Percentiles rank a stretch among this genome's conserved stretches.
phyloP scores from a whole-genome alignment of 768 basidiomycete species.

The Cystobasidiopsis lactophilus region DNA sequence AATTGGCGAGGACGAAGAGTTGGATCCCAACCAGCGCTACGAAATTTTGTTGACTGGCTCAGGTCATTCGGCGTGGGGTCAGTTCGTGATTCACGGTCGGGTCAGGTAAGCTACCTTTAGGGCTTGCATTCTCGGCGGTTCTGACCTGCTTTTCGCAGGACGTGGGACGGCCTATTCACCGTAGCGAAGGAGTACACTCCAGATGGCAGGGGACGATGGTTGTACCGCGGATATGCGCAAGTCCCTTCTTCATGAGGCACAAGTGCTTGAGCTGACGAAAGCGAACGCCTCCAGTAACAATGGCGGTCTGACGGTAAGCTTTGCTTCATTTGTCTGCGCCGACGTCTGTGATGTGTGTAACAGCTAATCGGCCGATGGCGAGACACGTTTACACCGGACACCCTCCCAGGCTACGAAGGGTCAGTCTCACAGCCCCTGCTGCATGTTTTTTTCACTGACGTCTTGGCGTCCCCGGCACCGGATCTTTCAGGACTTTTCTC shows the following conservation, averaged over 20 bases:
- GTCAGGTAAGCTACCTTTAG: conserved; percentile 26
- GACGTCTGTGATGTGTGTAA: neutral
- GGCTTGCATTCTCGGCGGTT: no score
- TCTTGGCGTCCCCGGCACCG: no score
- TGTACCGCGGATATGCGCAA: conserved; percentile 12
- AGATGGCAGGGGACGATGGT: conserved; percentile 32
- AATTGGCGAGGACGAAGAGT: conserved; percentile 3
- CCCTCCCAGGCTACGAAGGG: conserved; percentile 18
- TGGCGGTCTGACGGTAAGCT: no score
- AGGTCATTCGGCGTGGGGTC: conserved; percentile 79
- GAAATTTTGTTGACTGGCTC: conserved; percentile 17
- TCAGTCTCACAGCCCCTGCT: neutral
- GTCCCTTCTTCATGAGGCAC: no score
- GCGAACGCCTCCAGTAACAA: no score
- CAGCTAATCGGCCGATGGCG: conserved; percentile 15
- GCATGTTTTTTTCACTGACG: neutral
- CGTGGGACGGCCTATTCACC: conserved; percentile 57
- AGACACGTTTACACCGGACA: conserved; percentile 14
- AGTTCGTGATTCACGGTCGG: conserved; percentile 56
- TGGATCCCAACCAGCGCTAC: conserved; percentile 14
- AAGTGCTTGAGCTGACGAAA: no score
- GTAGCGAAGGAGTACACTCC: conserved; percentile 53
- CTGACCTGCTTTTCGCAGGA: conserved; percentile 22
- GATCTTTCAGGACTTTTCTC: no score
- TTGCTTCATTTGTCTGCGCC: conserved; percentile 5